phyloP scores from a whole-genome alignment of 2,329 filamentous ascomycete genomes.

The Neobulgaria alba region DNA sequence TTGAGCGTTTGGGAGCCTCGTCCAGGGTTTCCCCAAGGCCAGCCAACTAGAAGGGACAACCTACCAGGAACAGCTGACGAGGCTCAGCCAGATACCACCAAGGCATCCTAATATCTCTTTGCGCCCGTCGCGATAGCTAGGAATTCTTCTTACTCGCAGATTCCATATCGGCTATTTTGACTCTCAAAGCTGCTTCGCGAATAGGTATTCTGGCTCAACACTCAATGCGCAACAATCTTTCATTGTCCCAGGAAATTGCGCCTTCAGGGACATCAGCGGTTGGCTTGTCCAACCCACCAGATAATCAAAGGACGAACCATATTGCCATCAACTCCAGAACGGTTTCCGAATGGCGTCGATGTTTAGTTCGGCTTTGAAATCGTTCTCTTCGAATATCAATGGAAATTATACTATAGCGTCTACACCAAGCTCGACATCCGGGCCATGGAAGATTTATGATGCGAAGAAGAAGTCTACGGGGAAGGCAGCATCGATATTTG shows the following conservation, averaged over 20 bases:
- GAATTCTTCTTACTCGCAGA: no score
- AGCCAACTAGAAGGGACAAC: not conserved
- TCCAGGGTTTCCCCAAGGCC: no score
- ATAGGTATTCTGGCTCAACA: no score
- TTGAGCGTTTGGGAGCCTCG: not conserved
- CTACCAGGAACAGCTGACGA: not conserved
- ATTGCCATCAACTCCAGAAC: conserved; percentile 7
- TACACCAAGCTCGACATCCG: conserved; percentile 68
- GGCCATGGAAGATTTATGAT: conserved; percentile 96
- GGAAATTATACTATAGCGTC: conserved; percentile 81
- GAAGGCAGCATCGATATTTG: conserved; percentile 82
- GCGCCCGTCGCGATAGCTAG: no score
- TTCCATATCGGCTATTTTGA: conserved; percentile 1
- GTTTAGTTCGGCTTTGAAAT: conserved; percentile 69
- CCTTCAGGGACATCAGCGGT: not conserved
- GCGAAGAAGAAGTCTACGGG: conserved; percentile 94
- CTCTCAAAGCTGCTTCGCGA: conserved; percentile 1
- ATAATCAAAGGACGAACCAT: conserved; percentile 1
- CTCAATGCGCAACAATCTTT: no score
- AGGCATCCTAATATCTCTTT: no score
- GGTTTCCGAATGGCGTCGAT: no score
- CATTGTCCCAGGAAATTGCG: no score
- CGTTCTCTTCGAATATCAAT: conserved; percentile 85
- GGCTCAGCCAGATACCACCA: no score
- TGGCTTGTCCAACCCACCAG: not conserved